Evolutionary conservation across 768 basidiomycete genomes (phyloP).

Genomic region (Trametes coccinea): DNA sequence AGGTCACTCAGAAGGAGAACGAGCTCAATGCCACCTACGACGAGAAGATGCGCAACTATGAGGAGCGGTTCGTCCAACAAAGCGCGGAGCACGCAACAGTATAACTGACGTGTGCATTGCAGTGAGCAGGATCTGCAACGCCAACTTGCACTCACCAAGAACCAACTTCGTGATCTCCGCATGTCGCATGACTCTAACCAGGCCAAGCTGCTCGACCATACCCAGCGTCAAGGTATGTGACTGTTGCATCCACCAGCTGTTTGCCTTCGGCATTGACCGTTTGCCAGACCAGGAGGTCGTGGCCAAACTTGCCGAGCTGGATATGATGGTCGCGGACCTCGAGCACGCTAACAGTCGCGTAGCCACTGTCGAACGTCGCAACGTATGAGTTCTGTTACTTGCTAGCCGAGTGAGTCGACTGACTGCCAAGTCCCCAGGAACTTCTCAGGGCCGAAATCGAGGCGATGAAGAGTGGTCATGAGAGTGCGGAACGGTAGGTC

Average conservation of each 20-base stretch:
- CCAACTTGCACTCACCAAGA: slow-evolving; percentile 86
- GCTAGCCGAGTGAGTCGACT: not conserved
- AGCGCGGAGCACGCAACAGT: not conserved
- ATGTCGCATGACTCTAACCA: slow-evolving; percentile 91
- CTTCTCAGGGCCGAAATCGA: slow-evolving; percentile 96
- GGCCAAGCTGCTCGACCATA: slow-evolving; percentile 88
- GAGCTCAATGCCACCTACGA: slow-evolving; percentile 97
- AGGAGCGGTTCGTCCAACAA: slow-evolving; percentile 66
- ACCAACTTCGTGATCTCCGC: slow-evolving; percentile 87
- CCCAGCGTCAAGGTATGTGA: slow-evolving; percentile 77
- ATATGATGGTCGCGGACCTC: slow-evolving; percentile 92
- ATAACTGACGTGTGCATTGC: not conserved
- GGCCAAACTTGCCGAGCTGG: slow-evolving; percentile 87
- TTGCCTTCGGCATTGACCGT: not conserved
- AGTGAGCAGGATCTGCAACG: slow-evolving; percentile 93
- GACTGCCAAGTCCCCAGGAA: slow-evolving; percentile 54
- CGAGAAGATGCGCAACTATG: slow-evolving; percentile 93
- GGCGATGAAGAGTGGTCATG: slow-evolving; percentile 75
- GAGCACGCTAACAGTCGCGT: slow-evolving; percentile 95
- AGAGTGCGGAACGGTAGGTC: slow-evolving; percentile 65
- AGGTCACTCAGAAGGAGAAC: slow-evolving; percentile 90
- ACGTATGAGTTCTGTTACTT: slow-evolving; percentile 50
- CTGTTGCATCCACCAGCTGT: too few relatives aligned
- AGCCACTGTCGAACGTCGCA: slow-evolving; percentile 88
- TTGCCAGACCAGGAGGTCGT: slow-evolving; percentile 86